Evolutionary conservation across 331 rosid species (phyloP).

Genomic region (Malus hybrid): DNA sequence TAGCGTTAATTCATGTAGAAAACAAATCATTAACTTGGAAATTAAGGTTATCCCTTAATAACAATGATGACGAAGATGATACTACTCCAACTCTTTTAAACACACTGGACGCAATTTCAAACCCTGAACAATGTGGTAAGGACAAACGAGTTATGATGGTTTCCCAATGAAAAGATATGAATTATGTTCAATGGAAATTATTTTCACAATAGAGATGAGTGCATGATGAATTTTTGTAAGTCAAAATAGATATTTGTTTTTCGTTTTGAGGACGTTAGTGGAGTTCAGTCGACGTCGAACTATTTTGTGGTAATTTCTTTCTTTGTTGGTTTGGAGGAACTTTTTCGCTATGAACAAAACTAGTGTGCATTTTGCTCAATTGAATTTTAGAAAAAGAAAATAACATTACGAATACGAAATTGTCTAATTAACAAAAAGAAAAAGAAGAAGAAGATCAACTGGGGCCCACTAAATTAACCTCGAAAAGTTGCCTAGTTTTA

Average conservation of each 20-base stretch:
- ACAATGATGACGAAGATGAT: not conserved
- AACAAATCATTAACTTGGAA: not conserved
- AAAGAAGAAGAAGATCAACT: not conserved
- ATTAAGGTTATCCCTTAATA: not conserved
- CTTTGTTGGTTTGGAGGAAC: no score
- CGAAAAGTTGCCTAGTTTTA: slow-evolving; percentile 8
- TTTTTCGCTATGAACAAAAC: no score
- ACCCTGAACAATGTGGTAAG: not conserved
- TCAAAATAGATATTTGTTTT: no score
- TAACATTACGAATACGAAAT: slow-evolving; percentile 4
- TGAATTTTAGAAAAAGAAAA: not conserved
- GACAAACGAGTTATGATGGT: not conserved
- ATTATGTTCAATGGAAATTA: not conserved
- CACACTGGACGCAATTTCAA: not conserved
- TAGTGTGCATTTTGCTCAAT: no score
- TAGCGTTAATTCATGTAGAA: no score
- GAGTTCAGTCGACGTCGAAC: no score
- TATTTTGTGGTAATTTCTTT: no score
- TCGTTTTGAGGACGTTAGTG: no score
- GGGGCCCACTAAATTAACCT: slow-evolving; percentile 12
- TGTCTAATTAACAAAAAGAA: not conserved
- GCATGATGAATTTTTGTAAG: no score
- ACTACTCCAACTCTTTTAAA: not conserved
- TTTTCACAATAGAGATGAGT: no score
- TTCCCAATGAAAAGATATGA: not conserved